Evolutionary conservation across 495 filamentous ascomycete species (phyloP).

Genomic region (Acidomyces sp.): DNA sequence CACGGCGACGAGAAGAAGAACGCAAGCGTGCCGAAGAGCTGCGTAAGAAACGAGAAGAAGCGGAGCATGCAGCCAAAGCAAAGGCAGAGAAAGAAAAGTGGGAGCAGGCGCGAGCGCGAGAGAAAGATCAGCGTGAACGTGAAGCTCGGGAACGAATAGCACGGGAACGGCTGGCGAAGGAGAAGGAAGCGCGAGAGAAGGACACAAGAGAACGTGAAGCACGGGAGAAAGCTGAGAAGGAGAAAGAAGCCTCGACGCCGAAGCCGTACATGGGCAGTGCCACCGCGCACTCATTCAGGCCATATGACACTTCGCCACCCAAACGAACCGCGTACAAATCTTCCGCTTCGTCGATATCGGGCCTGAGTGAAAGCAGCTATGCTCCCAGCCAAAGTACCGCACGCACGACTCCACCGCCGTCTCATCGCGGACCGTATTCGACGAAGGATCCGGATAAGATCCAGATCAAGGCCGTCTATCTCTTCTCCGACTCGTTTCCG

Average conservation of each 20-base stretch:
- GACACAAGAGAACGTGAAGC: conserved; percentile 25
- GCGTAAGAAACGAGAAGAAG: conserved; percentile 36
- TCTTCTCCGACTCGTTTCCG: conserved; percentile 71
- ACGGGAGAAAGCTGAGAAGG: conserved; percentile 27
- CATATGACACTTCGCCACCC: conserved; percentile 56
- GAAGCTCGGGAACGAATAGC: conserved; percentile 31
- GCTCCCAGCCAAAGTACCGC: conserved; percentile 67
- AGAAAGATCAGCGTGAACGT: conserved; percentile 30
- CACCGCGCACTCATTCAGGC: conserved; percentile 62
- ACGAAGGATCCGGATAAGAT: conserved; percentile 92
- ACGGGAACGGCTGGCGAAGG: conserved; percentile 31
- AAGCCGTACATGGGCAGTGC: conserved; percentile 53
- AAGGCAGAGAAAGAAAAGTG: conserved; percentile 33
- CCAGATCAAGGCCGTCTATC: conserved; percentile 79
- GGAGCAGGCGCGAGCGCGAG: conserved; percentile 32
- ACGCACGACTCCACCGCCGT: conserved; percentile 76
- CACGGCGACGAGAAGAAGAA: conserved; percentile 46
- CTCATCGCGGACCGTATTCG: conserved; percentile 57
- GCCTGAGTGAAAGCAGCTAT: conserved; percentile 74
- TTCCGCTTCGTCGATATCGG: conserved; percentile 56
- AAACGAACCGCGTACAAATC: conserved; percentile 38
- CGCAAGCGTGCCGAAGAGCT: conserved; percentile 43
- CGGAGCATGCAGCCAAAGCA: conserved; percentile 29
- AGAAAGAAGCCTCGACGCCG: conserved; percentile 33
- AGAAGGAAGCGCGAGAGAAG: conserved; percentile 36